Evolutionary conservation across 352 stramenopile genomes (phyloP), one percentile per base, ranked within the genome.

Genomic region (Pythium brachiatum): DNA sequence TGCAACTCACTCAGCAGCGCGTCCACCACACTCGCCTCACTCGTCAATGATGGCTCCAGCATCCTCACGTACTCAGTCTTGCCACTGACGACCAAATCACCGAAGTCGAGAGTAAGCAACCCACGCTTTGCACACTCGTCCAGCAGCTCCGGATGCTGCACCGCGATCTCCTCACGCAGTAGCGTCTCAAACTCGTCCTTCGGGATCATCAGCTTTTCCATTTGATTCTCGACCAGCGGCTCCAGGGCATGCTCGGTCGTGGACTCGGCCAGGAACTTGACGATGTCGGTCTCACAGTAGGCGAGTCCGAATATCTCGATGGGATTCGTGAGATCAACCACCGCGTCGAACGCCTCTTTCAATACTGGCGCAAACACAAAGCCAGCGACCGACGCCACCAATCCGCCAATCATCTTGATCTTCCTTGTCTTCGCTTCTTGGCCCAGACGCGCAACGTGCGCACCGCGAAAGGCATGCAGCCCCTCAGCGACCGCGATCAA

Each of bases 261-360:
- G 6, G 62, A 0, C 9, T 66, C 31, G 7, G 59, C 41, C 8
- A 66, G 16, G 12, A 66, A 66, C 23, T 27, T 12, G 9, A 58
- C 58, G 3, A 74, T 51, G 31, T 71, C 58, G 1, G 7, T 18
- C 26, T 68, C 68, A 0, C 41, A 32, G 44, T 64, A 71, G 6
- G 62, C 55, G 15, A 61, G 54, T 12, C 57, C 27, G 27, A 66
- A 68, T 21, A 71, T 60, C 25, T 66, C 58, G 7, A 74, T 29
- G 16, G 68, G 68, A 26, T 71, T 71, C n/a, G 68, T 25, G 2
- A 74, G 43, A 38, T 74, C 63, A n/a, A 71, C 62, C 11, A 70
- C 51, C 15, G 58, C 53, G 58, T 74, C 63, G 21, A 64, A 65
- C 16, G 62, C 59, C n/a, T 68, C 41, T 25, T 74, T 74, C 16